phyloP scores from a whole-genome alignment of 2,329 filamentous ascomycete genomes.

The Fusarium sp. region DNA sequence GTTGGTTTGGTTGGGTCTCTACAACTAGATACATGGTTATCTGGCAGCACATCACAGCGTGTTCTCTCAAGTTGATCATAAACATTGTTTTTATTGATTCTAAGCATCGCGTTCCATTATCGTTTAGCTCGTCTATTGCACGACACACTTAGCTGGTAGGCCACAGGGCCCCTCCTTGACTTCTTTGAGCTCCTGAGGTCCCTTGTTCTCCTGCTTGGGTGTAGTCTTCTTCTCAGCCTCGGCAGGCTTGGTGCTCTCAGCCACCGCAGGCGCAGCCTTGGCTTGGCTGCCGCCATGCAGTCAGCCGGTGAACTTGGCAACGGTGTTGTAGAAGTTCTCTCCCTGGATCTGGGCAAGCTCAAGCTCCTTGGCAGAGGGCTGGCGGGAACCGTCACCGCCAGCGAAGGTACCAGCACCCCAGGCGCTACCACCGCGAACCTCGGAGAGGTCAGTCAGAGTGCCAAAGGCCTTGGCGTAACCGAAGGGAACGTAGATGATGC shows the following conservation, averaged over 20 bases:
- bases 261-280: conserved; percentile 47
- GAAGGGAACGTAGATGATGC: conserved; percentile 95
- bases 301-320: conserved; percentile 83
- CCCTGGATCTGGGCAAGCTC: conserved; percentile 87
- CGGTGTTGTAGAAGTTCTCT: conserved; percentile 83
- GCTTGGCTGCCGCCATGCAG: conserved; percentile 74
- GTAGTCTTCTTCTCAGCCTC: conserved; percentile 36
- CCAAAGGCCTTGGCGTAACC: conserved; percentile 88
- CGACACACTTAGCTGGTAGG: conserved; percentile 79
- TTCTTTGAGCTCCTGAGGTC: conserved; percentile 56
- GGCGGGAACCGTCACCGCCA: conserved; percentile 83
- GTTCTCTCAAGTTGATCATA: conserved; percentile 9
- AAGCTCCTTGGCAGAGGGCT: conserved; percentile 82
- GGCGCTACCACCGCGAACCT: conserved; percentile 88
- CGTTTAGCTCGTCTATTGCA: conserved; percentile 65
- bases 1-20: not conserved
- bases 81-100: conserved; percentile 28
- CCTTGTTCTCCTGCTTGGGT: conserved; percentile 40
- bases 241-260: conserved; percentile 45
- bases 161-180: conserved; percentile 81
- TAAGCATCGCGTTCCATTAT: conserved; percentile 36
- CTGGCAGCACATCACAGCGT: conserved; percentile 9
- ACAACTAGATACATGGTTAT: not conserved
- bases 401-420: conserved; percentile 97
- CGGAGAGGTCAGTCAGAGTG: conserved; percentile 77